Evolutionary conservation across 2,329 filamentous ascomycete species (phyloP), one percentile per base, ranked within the genome.

Genomic region (Bertia moriformis): DNA sequence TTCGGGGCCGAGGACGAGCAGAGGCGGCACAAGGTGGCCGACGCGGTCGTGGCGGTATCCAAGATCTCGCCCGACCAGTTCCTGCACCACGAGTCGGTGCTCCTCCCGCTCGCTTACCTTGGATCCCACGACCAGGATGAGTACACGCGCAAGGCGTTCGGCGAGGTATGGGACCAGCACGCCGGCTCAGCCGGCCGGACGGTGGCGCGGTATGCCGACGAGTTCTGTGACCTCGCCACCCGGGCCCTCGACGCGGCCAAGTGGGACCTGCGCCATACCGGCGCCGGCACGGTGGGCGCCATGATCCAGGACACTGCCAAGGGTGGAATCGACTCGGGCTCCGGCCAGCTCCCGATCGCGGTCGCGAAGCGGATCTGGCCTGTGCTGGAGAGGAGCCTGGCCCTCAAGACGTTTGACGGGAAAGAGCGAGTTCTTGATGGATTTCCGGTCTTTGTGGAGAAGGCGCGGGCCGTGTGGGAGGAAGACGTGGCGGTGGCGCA

Each of bases 1-100:
- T 84, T 95, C 44, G 66, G 73, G 4, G 77, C 83, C 0, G 86
- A 94, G 49, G 84, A 93, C 44, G 80, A 88, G 44, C 64, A 67
- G 2, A 72, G 76, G 7, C 77, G 87, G 18, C 71, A 83, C 37
- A 80, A 89, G 42, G 69, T 88, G 2, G 83, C 82, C 2, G 87
- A 95, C 50, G 78, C 88, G n/a, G 64, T 93, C 10, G 71, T 86
- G 37, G 78, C 86, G 0, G 71, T 93, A 14, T 82, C 85, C 14
- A 93, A 93, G 58, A 70, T 89, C 42, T 87, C 88, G 0, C 84
- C 86, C 3, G 91, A 98, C 57, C 78, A 85, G 38, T 95, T 96
- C 57, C 80, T 78, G 37, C 68, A 78, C 1, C 69, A 93, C 20
- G 81, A 88, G 41, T 66, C 77, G 0, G 69, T 74, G 4, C 71